Conservation (phyloP, 495 filamentous ascomycete genomes). For the Cercophora samala region DNA sequence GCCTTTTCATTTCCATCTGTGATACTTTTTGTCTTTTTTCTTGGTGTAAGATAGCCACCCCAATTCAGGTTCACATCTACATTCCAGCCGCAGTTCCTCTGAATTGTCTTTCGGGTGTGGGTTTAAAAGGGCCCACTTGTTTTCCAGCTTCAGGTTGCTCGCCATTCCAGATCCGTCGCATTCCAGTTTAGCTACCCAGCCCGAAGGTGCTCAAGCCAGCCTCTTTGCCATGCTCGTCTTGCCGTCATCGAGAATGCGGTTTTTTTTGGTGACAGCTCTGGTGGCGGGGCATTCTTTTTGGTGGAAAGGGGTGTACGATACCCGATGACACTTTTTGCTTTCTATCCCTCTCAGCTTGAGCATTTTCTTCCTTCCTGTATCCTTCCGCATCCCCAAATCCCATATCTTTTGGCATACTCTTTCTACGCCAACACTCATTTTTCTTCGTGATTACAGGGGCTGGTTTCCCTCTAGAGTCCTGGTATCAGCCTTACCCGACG, state of each 20-base stretch:
- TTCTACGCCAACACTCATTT: too few relatives aligned
- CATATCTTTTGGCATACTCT: too few relatives aligned
- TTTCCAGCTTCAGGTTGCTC: background rate
- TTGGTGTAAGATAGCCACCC: background rate
- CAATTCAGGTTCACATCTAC: background rate
- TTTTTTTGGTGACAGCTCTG: conserved; percentile 2
- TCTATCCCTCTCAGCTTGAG: background rate
- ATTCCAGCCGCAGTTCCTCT: background rate
- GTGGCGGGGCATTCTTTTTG: conserved; percentile 16
- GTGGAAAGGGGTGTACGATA: background rate
- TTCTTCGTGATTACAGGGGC: too few relatives aligned
- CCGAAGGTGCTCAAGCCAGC: background rate
- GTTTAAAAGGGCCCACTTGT: background rate
- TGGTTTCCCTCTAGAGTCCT: too few relatives aligned
- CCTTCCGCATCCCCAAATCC: too few relatives aligned
- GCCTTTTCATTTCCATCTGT: background rate
- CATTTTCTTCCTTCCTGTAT: background rate
- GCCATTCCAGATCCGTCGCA: background rate
- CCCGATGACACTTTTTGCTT: background rate
- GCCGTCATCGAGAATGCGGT: background rate
- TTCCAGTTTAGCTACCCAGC: background rate
- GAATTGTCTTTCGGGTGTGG: background rate
- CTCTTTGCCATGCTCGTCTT: background rate
- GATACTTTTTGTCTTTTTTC: background rate
- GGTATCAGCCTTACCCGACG: too few relatives aligned